A percentile compares a stretch with the other conserved stretches of the same genome.
Conservation (phyloP, 768 basidiomycete species). For the Pleurotus citrinopileatus region DNA sequence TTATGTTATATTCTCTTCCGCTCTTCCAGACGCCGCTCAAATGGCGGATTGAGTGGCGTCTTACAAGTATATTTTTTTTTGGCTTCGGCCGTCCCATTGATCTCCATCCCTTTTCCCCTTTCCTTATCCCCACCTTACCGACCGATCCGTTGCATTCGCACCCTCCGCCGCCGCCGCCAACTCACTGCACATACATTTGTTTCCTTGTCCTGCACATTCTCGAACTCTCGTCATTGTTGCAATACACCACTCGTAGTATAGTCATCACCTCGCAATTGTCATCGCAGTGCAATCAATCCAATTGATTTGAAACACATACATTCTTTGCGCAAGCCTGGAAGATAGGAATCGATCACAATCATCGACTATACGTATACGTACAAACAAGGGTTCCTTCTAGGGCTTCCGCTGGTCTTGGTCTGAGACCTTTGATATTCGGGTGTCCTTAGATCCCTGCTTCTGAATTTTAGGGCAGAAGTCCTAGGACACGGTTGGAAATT, state of each 20-base stretch:
- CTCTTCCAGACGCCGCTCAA: slow-evolving; percentile 13
- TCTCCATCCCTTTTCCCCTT: slow-evolving; percentile 1
- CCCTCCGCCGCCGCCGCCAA: slow-evolving; percentile 27
- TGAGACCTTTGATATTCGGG: not conserved
- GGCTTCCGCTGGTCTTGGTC: not conserved
- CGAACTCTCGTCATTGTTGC: slow-evolving; percentile 13
- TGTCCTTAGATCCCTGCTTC: not conserved
- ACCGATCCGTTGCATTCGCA: slow-evolving; percentile 11
- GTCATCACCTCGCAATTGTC: slow-evolving; percentile 18
- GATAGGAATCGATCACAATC: not conserved
- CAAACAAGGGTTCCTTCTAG: not conserved
- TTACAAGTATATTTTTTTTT: slow-evolving; percentile 31
- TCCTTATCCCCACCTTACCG: slow-evolving; percentile 10
- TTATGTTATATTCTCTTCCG: slow-evolving; percentile 27
- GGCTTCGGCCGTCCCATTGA: slow-evolving; percentile 11
- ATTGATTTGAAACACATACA: not conserved
- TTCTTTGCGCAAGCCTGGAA: not conserved
- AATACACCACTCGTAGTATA: slow-evolving; percentile 18
- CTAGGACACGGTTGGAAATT: not conserved
- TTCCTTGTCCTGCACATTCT: slow-evolving; percentile 20
- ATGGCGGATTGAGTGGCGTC: slow-evolving; percentile 6
- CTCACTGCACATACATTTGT: slow-evolving; percentile 42
- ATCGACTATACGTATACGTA: not conserved
- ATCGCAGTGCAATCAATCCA: slow-evolving; percentile 9
- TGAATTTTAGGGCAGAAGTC: not conserved